Percentiles rank a stretch among this genome's conserved stretches.
These are phyloP conservation scores for Tylopilus sp. DNA, from an alignment of 768 basidiomycete species.

Conservation along the genomic window DNA sequence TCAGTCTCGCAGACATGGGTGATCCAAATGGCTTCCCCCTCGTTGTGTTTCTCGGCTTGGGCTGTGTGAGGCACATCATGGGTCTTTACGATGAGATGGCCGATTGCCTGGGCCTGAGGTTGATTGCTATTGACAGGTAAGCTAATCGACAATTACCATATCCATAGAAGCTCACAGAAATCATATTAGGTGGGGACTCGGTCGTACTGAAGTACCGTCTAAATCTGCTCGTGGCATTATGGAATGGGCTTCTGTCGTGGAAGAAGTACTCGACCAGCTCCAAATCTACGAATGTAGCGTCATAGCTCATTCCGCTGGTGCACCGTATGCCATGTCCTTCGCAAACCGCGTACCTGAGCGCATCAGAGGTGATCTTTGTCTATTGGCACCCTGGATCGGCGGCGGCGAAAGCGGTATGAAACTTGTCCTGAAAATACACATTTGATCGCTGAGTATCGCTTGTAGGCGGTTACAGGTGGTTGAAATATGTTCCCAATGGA, in stretches of 20 bases:
- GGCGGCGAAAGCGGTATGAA: constrained; percentile 80
- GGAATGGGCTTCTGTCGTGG: constrained; percentile 89
- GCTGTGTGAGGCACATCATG: constrained; percentile 92
- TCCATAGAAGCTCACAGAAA: constrained; percentile 12
- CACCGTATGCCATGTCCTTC: constrained; percentile 89
- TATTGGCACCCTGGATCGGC: constrained; percentile 97
- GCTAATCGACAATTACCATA: constrained; percentile 15
- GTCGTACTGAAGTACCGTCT: constrained; percentile 70
- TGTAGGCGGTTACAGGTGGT: constrained; percentile 87
- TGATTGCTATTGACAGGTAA: constrained; percentile 93
- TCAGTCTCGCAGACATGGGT: constrained; percentile 94
- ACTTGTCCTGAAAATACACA: background rate
- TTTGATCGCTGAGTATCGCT: constrained; percentile 12
- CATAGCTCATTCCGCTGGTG: constrained; percentile 94
- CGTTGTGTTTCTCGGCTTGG: constrained; percentile 88
- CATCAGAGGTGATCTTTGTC: constrained; percentile 78
- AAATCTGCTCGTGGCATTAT: constrained; percentile 75
- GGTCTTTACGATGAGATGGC: constrained; percentile 97
- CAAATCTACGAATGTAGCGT: constrained; percentile 78
- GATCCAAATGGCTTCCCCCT: constrained; percentile 82
- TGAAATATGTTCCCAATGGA: constrained; percentile 93
- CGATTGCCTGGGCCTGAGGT: constrained; percentile 73
- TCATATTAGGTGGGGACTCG: constrained; percentile 78
- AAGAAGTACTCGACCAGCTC: constrained; percentile 83
- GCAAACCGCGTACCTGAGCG: constrained; percentile 72